Conservation (phyloP, 2,329 filamentous ascomycete genomes). For the Aureobasidium mangrovei region DNA sequence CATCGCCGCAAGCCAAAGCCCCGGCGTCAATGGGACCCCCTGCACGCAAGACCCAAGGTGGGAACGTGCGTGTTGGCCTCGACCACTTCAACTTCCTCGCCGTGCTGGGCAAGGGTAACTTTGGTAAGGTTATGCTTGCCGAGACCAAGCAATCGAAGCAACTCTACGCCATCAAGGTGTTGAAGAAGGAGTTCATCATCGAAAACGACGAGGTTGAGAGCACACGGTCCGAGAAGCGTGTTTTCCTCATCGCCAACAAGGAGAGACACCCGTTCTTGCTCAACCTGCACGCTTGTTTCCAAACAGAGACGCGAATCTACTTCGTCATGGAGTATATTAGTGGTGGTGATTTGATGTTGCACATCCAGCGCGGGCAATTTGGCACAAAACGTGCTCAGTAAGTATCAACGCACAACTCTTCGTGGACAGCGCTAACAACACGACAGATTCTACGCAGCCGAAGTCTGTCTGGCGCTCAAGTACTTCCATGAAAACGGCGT, state of each 20-base stretch:
- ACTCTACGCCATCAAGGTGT: conserved; percentile 94
- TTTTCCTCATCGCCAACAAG: conserved; percentile 94
- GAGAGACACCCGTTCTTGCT: conserved; percentile 93
- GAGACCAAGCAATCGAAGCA: conserved; percentile 90
- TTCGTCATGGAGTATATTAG: conserved; percentile 99
- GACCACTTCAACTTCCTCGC: conserved; percentile 99
- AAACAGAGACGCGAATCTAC: conserved; percentile 96
- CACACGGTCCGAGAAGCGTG: conserved; percentile 92
- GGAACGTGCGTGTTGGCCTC: conserved; percentile 77
- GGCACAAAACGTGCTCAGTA: conserved; percentile 92
- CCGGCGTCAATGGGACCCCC: conserved; percentile 51
- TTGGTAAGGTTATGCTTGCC: conserved; percentile 98
- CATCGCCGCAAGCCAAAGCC: conserved; percentile 19
- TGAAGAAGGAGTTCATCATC: conserved; percentile 99
- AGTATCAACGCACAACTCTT: conserved; percentile 28
- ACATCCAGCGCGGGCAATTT: conserved; percentile 95
- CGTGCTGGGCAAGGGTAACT: conserved; percentile 97
- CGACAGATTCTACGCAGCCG: conserved; percentile 82
- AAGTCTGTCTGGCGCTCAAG: conserved; percentile 93
- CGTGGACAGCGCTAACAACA: conserved; percentile 17
- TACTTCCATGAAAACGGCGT: conserved; percentile 99
- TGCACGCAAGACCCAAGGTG: conserved; percentile 59
- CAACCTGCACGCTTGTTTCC: conserved; percentile 94
- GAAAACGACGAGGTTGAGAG: conserved; percentile 99
- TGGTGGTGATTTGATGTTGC: conserved; percentile 96